Evolutionary conservation across 495 filamentous ascomycete species (phyloP).

Genomic region (Zalerion maritima): DNA sequence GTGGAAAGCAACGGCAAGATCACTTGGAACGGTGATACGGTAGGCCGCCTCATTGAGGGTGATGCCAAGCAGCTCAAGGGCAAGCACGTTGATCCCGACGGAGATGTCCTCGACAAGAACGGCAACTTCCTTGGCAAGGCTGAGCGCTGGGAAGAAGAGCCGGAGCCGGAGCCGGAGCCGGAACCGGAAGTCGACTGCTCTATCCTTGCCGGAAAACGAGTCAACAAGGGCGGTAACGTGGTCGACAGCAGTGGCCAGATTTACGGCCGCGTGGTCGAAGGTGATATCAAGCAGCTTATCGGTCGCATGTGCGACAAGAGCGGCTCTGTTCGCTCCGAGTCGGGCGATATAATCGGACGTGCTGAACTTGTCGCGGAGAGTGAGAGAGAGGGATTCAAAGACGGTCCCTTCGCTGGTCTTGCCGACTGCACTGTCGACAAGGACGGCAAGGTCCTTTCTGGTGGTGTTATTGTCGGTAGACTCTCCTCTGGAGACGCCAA

Average conservation of each 20-base stretch:
- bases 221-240: conserved; percentile 76
- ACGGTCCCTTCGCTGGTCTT: conserved; percentile 69
- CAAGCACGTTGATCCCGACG: conserved; percentile 67
- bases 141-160: conserved; percentile 45
- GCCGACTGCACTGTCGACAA: conserved; percentile 57
- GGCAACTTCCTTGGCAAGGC: conserved; percentile 69
- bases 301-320: conserved; percentile 72
- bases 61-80: conserved; percentile 60
- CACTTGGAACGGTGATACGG: conserved; percentile 49
- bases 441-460: conserved; percentile 54
- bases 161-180: conserved; percentile 36
- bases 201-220: conserved; percentile 60
- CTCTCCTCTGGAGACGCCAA: conserved; percentile 59
- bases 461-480: conserved; percentile 57
- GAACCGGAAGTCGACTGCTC: conserved; percentile 46
- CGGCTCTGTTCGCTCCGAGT: conserved; percentile 69
- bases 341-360: conserved; percentile 60
- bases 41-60: conserved; percentile 64
- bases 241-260: conserved; percentile 63
- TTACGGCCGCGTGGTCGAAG: conserved; percentile 61
- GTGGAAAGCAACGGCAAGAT: conserved; percentile 60
- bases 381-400: conserved; percentile 49
- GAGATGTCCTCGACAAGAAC: conserved; percentile 66
- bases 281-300: conserved; percentile 51
- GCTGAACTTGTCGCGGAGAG: conserved; percentile 68